A percentile compares a stretch with the other conserved stretches of the same genome.
Evolutionary conservation across 2,329 filamentous ascomycete genomes (phyloP).

Genomic region (Lecanicillium sp.): DNA sequence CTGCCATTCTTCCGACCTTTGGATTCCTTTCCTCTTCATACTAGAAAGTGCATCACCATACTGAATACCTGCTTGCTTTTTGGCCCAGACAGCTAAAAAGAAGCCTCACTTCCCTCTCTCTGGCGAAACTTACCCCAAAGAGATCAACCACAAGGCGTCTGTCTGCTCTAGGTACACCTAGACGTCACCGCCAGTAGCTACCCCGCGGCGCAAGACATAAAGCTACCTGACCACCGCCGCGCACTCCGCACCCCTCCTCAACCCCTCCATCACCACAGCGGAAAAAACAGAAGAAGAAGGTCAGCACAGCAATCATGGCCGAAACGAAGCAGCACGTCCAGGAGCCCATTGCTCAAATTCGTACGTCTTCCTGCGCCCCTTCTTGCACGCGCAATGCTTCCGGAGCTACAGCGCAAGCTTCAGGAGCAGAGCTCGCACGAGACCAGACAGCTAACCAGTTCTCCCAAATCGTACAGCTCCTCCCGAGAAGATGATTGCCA

Average conservation of each 20-base stretch:
- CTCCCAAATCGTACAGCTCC: conserved; percentile 37
- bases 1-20: conserved; percentile 3
- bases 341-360: conserved; percentile 23
- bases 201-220: conserved; percentile 2
- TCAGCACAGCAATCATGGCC: conserved; percentile 32
- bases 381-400: neutral
- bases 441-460: conserved; percentile 15
- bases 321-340: conserved; percentile 21
- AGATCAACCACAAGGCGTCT: conserved; percentile 1
- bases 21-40: conserved; percentile 9
- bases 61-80: neutral
- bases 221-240: neutral
- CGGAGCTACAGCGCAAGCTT: conserved; percentile 2
- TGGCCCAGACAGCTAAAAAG: too few species aligned
- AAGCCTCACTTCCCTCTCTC: too few species aligned
- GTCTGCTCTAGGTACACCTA: conserved; percentile 5
- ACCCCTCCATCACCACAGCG: neutral
- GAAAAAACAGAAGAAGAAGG: neutral
- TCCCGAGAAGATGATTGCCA: conserved; percentile 58
- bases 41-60: neutral
- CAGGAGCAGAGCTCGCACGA: neutral
- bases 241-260: neutral
- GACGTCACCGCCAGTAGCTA: conserved; percentile 12
- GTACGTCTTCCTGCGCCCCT: conserved; percentile 10
- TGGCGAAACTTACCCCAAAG: conserved; percentile 6